phyloP scores from a whole-genome alignment of 2,329 filamentous ascomycete species.

The Metarhizium anisopliae region DNA sequence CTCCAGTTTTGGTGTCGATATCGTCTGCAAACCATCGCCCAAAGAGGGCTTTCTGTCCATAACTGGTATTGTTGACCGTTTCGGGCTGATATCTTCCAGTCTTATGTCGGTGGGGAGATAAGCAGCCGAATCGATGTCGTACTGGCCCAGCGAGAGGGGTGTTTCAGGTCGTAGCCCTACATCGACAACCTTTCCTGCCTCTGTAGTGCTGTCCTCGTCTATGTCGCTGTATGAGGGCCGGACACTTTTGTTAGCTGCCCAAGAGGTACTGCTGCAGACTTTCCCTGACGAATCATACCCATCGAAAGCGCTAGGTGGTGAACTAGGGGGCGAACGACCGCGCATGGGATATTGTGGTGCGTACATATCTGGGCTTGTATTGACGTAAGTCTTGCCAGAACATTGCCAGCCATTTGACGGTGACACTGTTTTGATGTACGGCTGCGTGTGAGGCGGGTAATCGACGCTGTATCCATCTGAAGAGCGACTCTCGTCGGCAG shows the following conservation, averaged over 20 bases:
- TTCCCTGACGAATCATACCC: conserved; percentile 21
- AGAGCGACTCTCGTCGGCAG: conserved; percentile 30
- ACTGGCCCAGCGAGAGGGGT: background rate
- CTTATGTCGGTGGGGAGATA: background rate
- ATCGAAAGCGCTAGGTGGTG: conserved; percentile 34
- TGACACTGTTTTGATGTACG: conserved; percentile 28
- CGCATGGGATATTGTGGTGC: conserved; percentile 38
- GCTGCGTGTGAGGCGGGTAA: conserved; percentile 22
- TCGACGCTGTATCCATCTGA: conserved; percentile 30
- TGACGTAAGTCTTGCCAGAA: conserved; percentile 27
- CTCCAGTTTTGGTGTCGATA: background rate
- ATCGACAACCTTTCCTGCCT: conserved; percentile 1
- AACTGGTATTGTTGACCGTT: background rate
- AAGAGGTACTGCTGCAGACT: conserved; percentile 22
- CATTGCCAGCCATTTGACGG: conserved; percentile 36
- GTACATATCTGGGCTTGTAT: conserved; percentile 24
- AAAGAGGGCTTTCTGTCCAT: conserved; percentile 7
- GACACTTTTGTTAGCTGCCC: conserved; percentile 29
- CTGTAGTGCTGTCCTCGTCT: conserved; percentile 13
- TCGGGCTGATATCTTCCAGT: conserved; percentile 1
- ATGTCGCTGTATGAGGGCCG: conserved; percentile 30
- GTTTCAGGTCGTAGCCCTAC: background rate
- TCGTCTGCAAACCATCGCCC: conserved; percentile 3
- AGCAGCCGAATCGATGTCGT: conserved; percentile 1
- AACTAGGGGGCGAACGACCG: conserved; percentile 46